Percentiles rank a stretch among this genome's conserved stretches.
These are phyloP conservation scores for Potentilla sterilis DNA, from an alignment of 306 rosid genomes.

Conservation along the genomic window DNA sequence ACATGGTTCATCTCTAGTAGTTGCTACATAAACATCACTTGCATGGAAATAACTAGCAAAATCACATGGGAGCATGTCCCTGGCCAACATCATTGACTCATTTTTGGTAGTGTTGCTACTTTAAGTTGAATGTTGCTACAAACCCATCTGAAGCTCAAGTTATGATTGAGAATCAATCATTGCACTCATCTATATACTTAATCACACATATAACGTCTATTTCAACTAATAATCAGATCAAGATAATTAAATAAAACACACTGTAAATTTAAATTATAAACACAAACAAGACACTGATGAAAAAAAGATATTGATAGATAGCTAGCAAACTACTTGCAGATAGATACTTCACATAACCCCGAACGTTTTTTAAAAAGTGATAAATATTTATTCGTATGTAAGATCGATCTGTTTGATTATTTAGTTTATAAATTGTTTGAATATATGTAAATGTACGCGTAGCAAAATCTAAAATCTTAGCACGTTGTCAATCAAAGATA, in stretches of 20 bases:
- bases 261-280: neutral
- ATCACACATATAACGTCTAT: neutral
- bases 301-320: neutral
- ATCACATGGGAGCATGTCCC: constrained; percentile 19
- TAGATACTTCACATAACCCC: neutral
- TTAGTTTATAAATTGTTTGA: too few species aligned
- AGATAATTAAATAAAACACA: neutral
- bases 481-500: neutral
- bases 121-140: constrained; percentile 5
- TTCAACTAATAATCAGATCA: neutral
- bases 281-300: neutral
- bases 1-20: constrained; percentile 12
- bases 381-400: too few species aligned
- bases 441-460: too few species aligned
- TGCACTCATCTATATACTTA: neutral
- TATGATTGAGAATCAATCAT: neutral
- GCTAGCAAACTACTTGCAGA: too few species aligned
- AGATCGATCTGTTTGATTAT: too few species aligned
- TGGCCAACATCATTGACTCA: constrained; percentile 14
- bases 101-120: neutral
- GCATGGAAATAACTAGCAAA: constrained; percentile 21
- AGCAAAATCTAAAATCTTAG: too few species aligned
- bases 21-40: constrained; percentile 18
- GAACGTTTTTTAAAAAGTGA: too few species aligned
- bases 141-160: neutral